Base-by-base conservation (phyloP, 805 yeast species). In the Candida sphagnicola region DNA sequence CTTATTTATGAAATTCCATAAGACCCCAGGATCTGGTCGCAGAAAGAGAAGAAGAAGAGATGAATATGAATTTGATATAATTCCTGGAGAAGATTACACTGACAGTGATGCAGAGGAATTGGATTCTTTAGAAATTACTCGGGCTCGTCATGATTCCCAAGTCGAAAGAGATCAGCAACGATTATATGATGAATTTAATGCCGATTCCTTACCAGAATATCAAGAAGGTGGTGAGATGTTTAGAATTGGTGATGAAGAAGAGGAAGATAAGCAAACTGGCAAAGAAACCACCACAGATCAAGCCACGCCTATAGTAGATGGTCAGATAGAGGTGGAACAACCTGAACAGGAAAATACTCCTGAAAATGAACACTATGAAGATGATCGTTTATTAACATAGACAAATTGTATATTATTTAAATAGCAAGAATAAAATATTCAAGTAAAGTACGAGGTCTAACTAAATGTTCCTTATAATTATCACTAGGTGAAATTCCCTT, bases 41-140 rank as follows among this genome's bases (percentile, higher is more conserved):
- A 61, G 74, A 39, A 59, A 77, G 41, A 67, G 86, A 60, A 64
- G 84, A 54, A 64, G 89, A 61, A 77, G 82, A 50, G 88, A 81
- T 28, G 78, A 78, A 39, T 81, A 76, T 51, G 93, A 85, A 54
- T 82, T 85, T 53, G 95, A 85, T 53, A 78, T 84, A 34, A 85
- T 85, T 32, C 83, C 80, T 14, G 82, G 84, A 5, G 85, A 82
- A 45, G 78, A 74, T 37, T 70, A 70, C 45, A 58, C 61, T 34
- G 73, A 69, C 37, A 60, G 65, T 37, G 70, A 62, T 13, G 67
- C 57, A 24, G 57, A 53, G 45, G 63, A 46, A 31, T 45, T 47
- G 4, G 50, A 45, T 25, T 31, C 38, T 29, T 8, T 18, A 30
- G 35, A 5, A 64, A 42, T 56, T 66, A 19, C 52, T 64, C 21